These are phyloP conservation scores for Agaricus subrufescens DNA, from an alignment of 768 basidiomycete species.

Conservation along the genomic window DNA sequence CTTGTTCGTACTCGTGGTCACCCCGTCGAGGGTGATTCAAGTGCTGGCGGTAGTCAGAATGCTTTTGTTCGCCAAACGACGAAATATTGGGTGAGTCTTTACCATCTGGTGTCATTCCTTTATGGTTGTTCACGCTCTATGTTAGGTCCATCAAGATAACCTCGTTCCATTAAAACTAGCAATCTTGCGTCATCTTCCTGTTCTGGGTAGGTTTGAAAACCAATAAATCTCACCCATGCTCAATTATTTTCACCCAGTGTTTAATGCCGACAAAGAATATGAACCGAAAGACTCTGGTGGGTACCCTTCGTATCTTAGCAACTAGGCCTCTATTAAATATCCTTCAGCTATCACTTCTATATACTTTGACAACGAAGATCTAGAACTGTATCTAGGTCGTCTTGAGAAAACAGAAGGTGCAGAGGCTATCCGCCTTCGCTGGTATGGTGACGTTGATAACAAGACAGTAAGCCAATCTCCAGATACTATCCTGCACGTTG, in stretches of 20 bases:
- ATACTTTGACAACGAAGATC: slow-evolving; percentile 94
- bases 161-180: slow-evolving; percentile 90
- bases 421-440: slow-evolving; percentile 91
- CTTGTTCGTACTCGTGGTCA: slow-evolving; percentile 94
- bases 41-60: slow-evolving; percentile 92
- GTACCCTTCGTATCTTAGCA: slow-evolving; percentile 11
- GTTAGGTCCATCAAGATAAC: slow-evolving; percentile 85
- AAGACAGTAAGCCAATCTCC: slow-evolving; percentile 56
- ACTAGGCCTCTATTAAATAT: not conserved
- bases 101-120: not conserved
- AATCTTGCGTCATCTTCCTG: slow-evolving; percentile 88
- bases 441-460: slow-evolving; percentile 88
- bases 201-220: slow-evolving; percentile 57
- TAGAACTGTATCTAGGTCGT: slow-evolving; percentile 94
- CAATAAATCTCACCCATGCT: not conserved
- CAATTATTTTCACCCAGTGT: slow-evolving; percentile 46
- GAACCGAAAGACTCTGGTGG: slow-evolving; percentile 77
- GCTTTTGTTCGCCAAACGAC: slow-evolving; percentile 99
- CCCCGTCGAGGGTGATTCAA: slow-evolving; percentile 89
- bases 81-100: slow-evolving; percentile 89
- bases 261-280: slow-evolving; percentile 91
- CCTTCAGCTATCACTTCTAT: slow-evolving; percentile 86
- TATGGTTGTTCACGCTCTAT: not conserved
- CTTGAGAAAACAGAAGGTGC: slow-evolving; percentile 99
- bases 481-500: not conserved